These are phyloP conservation scores for Stereocaulon alpinum DNA, from an alignment of 495 filamentous ascomycete genomes.

Conservation along the genomic window DNA sequence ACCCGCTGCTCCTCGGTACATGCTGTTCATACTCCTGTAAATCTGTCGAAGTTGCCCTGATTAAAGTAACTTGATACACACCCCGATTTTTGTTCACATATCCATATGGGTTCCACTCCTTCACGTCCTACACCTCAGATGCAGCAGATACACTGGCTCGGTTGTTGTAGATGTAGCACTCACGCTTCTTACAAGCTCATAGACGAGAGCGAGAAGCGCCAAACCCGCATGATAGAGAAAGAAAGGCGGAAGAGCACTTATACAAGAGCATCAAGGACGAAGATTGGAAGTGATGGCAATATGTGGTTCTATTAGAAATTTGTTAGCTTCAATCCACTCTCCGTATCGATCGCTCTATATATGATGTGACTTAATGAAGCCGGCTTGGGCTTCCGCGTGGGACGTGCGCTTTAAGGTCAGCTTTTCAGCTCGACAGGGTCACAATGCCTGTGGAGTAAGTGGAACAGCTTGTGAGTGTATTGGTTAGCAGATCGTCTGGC, in stretches of 20 bases:
- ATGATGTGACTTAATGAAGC: no score
- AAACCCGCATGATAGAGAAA: neutral
- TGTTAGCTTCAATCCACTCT: neutral
- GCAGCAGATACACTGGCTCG: neutral
- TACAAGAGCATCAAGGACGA: neutral
- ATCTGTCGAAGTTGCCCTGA: neutral
- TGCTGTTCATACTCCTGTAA: neutral
- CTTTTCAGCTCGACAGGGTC: no score
- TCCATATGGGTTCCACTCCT: neutral
- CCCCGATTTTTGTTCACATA: neutral
- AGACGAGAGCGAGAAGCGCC: neutral
- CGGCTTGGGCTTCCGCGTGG: no score
- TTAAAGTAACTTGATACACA: neutral
- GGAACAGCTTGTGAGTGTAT: no score
- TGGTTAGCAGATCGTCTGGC: no score
- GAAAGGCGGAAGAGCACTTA: neutral
- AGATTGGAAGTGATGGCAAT: neutral
- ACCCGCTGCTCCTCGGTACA: no score
- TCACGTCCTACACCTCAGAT: neutral
- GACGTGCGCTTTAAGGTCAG: no score
- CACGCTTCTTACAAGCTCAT: neutral
- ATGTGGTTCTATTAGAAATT: conserved; percentile 2
- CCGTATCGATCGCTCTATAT: no score
- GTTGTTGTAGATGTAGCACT: neutral
- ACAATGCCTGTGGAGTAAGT: no score